Evolutionary conservation across 140 eudicot species (phyloP).

Genomic region (Anethum foeniculum): DNA sequence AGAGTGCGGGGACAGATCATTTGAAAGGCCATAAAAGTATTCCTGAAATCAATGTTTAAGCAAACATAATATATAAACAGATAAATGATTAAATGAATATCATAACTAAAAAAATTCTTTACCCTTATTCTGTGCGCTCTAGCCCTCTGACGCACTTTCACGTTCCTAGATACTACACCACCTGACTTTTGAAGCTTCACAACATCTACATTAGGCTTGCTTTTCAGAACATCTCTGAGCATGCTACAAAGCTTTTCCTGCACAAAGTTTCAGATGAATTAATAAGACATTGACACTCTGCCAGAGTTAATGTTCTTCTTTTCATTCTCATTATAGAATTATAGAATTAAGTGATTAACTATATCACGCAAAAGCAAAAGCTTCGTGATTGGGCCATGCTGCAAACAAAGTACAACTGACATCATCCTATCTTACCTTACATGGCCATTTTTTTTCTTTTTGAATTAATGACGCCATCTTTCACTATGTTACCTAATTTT

Average conservation of each 20-base stretch:
- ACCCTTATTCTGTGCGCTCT: slow-evolving; percentile 68
- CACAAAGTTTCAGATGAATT: slow-evolving; percentile 6
- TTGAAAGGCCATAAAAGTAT: slow-evolving; percentile 79
- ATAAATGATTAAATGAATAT: neutral
- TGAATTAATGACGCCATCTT: neutral
- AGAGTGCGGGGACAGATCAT: slow-evolving; percentile 94
- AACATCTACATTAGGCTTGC: slow-evolving; percentile 79
- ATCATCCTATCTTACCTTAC: neutral
- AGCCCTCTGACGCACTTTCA: slow-evolving; percentile 68
- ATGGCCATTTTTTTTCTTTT: neutral
- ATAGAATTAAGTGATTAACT: neutral
- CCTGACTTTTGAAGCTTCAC: slow-evolving; percentile 97
- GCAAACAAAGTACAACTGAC: neutral
- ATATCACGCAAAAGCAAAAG: neutral
- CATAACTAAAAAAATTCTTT: too few species aligned
- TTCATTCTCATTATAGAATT: neutral
- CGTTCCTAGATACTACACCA: slow-evolving; percentile 83
- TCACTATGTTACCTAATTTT: neutral
- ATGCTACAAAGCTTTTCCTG: slow-evolving; percentile 98
- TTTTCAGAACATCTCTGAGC: slow-evolving; percentile 74
- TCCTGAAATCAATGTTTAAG: slow-evolving; percentile 40
- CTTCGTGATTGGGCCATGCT: neutral
- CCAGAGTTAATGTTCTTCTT: neutral
- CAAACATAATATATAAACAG: neutral
- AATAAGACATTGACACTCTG: neutral